A percentile compares a stretch with the other conserved stretches of the same genome.
phyloP scores from a whole-genome alignment of 805 yeast genomes.

The Tetrapisispora taiwanensis region DNA sequence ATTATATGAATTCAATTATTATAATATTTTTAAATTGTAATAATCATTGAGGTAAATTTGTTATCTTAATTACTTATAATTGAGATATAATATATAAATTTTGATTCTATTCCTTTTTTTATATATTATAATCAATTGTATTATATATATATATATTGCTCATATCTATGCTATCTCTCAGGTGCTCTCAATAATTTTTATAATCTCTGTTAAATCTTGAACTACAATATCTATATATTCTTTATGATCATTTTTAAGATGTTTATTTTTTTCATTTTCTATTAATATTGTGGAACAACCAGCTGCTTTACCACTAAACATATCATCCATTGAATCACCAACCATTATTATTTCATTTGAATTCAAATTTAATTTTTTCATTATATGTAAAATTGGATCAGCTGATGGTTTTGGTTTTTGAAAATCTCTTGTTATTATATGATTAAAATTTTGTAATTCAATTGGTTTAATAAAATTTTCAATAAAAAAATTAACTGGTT shows the following conservation, averaged over 20 bases:
- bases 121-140: no score
- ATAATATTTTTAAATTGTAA: no score
- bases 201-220: slow-evolving; percentile 14
- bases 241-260: slow-evolving; percentile 32
- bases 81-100: no score
- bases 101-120: neutral
- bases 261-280: slow-evolving; percentile 40
- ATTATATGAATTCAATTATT: no score
- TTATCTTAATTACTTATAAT: no score
- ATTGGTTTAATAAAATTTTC: slow-evolving; percentile 33
- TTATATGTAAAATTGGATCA: slow-evolving; percentile 49
- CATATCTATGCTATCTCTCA: no score
- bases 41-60: no score
- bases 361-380: slow-evolving; percentile 36
- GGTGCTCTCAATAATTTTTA: slow-evolving; percentile 14
- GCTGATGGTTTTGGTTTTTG: slow-evolving; percentile 63
- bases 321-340: slow-evolving; percentile 65
- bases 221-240: slow-evolving; percentile 15
- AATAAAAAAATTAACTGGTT: slow-evolving; percentile 46
- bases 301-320: slow-evolving; percentile 53
- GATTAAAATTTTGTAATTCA: slow-evolving; percentile 33
- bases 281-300: slow-evolving; percentile 50
- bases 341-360: slow-evolving; percentile 52
- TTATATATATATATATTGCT: no score
- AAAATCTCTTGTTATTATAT: slow-evolving; percentile 53